These are phyloP conservation scores for Termitomyces sp. DNA, from an alignment of 768 basidiomycete species.

Conservation along the genomic window DNA sequence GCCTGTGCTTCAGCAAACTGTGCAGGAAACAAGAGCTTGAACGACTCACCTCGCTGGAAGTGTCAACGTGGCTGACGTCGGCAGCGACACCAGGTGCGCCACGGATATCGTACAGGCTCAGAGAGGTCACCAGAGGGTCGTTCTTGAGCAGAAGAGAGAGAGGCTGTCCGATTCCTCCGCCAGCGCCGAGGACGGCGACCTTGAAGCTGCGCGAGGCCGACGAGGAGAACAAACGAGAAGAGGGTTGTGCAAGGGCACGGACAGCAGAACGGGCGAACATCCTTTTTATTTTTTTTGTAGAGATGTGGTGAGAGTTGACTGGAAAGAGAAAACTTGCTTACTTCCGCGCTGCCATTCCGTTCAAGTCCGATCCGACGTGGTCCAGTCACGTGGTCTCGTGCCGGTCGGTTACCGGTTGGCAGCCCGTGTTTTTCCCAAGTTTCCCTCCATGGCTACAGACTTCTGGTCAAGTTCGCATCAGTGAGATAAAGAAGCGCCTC, in stretches of 20 bases:
- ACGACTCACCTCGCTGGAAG: conserved; percentile 62
- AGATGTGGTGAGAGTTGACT: conserved; percentile 16
- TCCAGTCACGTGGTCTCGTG: not conserved
- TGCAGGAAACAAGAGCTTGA: conserved; percentile 10
- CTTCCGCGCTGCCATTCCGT: conserved; percentile 6
- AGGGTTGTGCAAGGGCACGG: conserved; percentile 47
- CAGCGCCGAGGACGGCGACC: conserved; percentile 96
- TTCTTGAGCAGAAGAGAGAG: conserved; percentile 90
- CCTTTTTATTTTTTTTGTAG: conserved; percentile 16
- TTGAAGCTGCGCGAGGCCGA: conserved; percentile 69
- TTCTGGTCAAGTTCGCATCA: conserved; percentile 92
- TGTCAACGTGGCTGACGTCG: conserved; percentile 94
- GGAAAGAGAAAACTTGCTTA: conserved; percentile 9
- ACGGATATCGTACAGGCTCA: conserved; percentile 92
- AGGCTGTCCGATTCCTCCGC: conserved; percentile 98
- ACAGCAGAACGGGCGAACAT: conserved; percentile 67
- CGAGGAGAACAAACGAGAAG: conserved; percentile 70
- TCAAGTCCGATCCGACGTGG: conserved; percentile 2
- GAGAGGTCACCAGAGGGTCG: conserved; percentile 81
- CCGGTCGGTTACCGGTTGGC: not conserved
- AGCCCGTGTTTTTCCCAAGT: conserved; percentile 4
- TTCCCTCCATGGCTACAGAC: conserved; percentile 67
- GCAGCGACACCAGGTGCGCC: conserved; percentile 96
- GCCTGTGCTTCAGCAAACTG: not conserved
- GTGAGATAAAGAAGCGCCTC: conserved; percentile 38